Base-by-base conservation (phyloP, 495 filamentous ascomycete species). In the Letharia columbiana region DNA sequence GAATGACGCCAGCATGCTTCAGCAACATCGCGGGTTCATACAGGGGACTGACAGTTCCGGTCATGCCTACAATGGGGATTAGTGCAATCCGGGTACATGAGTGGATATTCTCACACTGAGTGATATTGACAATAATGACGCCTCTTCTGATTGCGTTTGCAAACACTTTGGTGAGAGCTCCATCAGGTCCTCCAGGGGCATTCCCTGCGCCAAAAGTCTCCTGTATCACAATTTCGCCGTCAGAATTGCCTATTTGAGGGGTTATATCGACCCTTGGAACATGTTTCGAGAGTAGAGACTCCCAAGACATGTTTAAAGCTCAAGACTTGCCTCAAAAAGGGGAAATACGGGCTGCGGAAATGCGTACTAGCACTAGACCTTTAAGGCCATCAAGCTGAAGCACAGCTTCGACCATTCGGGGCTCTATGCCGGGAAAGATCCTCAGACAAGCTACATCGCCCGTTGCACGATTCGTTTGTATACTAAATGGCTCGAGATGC, bases 381-480 rank as follows among this genome's bases (percentile, higher is more conserved):
- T 88, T 84, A 15, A 98, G 79, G 15, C 87, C 86, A 7, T 90
- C 84, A n/a, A 94, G 75, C 41, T 82, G 80, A 63, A 98, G 79
- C 28, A 98, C 91, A 9, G 88, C 89, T 73, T 96, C 91, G 18
- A 98, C 84, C 91, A 98, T 96, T 69, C 93, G 88, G 6, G 94
- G 91, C 74, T 89, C 88, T 77, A 98, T 96, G 31, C 94, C 94
- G 0, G 94, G 94, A 75, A 98, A 98, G 69, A 98, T 91, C 23
- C 93, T 86, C 66, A 98, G 80, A 73, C 91, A 96, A 6, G 92
- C 92, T 39, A 98, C 94, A 77, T 96, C 89, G 13, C 86, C 84
- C 3, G 91, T 96, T 75, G 94, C 88, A 17, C 95, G 80, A 65
- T 88, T 87, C 9, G 85, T 87, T 61, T 89, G 89, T 65, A 97